Conservation (phyloP, 495 filamentous ascomycete genomes). For the Geopyxis carbonaria region DNA sequence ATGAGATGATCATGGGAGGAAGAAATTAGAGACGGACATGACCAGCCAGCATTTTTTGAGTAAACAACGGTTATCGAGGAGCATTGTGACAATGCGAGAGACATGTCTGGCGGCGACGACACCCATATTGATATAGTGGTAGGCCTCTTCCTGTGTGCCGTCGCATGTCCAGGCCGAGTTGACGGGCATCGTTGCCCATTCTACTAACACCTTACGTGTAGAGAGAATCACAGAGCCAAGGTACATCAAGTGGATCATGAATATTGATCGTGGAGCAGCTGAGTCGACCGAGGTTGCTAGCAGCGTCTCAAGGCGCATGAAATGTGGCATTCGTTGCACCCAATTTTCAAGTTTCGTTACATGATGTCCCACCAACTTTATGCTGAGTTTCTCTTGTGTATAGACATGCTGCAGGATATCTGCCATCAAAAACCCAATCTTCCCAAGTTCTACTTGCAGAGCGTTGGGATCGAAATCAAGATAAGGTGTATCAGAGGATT, state of each 20-base stretch:
- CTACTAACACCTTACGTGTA: neutral
- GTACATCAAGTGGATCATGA: neutral
- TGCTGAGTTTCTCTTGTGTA: neutral
- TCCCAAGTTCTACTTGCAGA: slow-evolving; percentile 2
- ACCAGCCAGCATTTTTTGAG: slow-evolving; percentile 3
- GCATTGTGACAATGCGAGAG: neutral
- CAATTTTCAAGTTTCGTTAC: slow-evolving; percentile 1
- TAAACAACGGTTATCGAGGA: neutral
- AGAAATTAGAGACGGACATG: neutral
- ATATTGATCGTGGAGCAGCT: neutral
- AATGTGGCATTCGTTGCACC: neutral
- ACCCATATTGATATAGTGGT: neutral
- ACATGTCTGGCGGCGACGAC: slow-evolving; percentile 1
- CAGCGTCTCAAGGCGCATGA: neutral
- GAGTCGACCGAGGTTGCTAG: neutral
- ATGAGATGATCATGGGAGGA: neutral
- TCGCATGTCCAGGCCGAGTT: neutral
- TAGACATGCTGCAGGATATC: slow-evolving; percentile 1
- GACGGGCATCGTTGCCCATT: neutral
- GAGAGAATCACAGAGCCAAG: neutral
- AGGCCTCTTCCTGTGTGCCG: slow-evolving; percentile 1
- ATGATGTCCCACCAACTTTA: neutral
- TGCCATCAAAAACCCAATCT: neutral
- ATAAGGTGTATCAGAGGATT: too few species aligned
- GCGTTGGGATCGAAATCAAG: slow-evolving; percentile 1